A percentile compares a stretch with the other conserved stretches of the same genome.
These are phyloP conservation scores for Tulasnella sp. DNA, from an alignment of 768 basidiomycete genomes.

Conservation along the genomic window DNA sequence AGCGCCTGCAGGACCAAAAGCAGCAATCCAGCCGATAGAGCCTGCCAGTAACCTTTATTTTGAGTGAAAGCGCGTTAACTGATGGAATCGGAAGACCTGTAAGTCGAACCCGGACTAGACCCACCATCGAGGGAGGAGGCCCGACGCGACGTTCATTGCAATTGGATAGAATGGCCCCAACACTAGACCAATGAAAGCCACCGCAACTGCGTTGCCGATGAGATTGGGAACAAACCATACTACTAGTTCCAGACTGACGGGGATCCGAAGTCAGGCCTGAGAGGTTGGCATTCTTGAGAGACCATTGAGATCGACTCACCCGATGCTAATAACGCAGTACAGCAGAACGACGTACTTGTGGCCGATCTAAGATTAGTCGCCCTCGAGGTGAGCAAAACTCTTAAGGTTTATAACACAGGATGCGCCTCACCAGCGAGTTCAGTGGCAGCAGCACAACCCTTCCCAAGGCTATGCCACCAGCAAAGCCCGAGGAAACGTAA, in stretches of 20 bases:
- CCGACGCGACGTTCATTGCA: conserved; percentile 18
- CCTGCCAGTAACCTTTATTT: conserved; percentile 10
- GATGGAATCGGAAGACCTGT: neutral
- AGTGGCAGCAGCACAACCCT: conserved; percentile 27
- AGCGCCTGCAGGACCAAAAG: conserved; percentile 30
- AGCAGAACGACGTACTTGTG: conserved; percentile 30
- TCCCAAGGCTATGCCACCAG: conserved; percentile 37
- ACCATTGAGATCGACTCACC: conserved; percentile 19
- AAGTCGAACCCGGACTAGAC: neutral
- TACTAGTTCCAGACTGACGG: conserved; percentile 36
- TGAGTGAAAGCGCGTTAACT: neutral
- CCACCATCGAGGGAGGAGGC: conserved; percentile 14
- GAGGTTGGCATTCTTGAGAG: neutral
- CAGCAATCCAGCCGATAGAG: conserved; percentile 39
- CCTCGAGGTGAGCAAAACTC: neutral
- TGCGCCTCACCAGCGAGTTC: conserved; percentile 19
- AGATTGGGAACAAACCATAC: conserved; percentile 41
- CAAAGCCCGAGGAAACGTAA: conserved; percentile 52
- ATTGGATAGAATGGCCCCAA: conserved; percentile 41
- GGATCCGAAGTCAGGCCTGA: neutral
- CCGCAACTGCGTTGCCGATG: conserved; percentile 40
- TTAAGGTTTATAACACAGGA: neutral
- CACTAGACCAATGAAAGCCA: conserved; percentile 41
- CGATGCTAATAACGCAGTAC: conserved; percentile 33
- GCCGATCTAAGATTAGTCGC: conserved; percentile 19